Evolutionary conservation across 805 yeast species (phyloP).

Genomic region (Monosporozyma siamensis): DNA sequence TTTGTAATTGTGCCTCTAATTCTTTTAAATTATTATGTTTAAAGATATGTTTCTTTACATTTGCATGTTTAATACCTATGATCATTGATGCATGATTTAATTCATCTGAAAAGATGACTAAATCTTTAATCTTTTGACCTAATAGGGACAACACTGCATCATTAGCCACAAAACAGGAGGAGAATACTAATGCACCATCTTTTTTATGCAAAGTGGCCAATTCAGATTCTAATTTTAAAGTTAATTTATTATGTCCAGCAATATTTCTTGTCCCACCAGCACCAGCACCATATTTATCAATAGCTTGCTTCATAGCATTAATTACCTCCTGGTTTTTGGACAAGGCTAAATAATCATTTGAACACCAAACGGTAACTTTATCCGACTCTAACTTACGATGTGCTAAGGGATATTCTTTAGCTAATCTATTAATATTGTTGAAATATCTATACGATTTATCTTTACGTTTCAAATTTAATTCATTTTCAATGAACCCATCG

Average conservation of each 20-base stretch:
- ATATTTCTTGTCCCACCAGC: slow-evolving; percentile 99
- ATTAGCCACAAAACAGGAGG: slow-evolving; percentile 94
- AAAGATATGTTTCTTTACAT: slow-evolving; percentile 80
- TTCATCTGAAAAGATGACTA: slow-evolving; percentile 88
- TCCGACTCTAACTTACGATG: slow-evolving; percentile 68
- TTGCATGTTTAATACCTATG: slow-evolving; percentile 85
- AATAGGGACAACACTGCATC: slow-evolving; percentile 87
- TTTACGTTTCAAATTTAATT: slow-evolving; percentile 60
- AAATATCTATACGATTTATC: slow-evolving; percentile 94
- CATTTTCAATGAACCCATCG: slow-evolving; percentile 55
- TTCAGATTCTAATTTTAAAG: slow-evolving; percentile 79
- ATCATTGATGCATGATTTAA: slow-evolving; percentile 98
- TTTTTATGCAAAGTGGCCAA: slow-evolving; percentile 87
- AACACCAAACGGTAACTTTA: slow-evolving; percentile 97
- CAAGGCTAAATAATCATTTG: slow-evolving; percentile 95
- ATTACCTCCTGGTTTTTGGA: slow-evolving; percentile 71
- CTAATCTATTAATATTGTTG: slow-evolving; percentile 94
- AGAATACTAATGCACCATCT: slow-evolving; percentile 89
- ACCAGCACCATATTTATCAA: slow-evolving; percentile 91
- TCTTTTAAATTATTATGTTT: slow-evolving; percentile 83
- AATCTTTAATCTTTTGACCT: slow-evolving; percentile 82
- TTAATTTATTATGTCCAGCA: slow-evolving; percentile 92
- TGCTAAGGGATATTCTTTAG: slow-evolving; percentile 87
- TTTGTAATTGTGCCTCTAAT: slow-evolving; percentile 66
- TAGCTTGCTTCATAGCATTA: slow-evolving; percentile 64